phyloP scores from a whole-genome alignment of 2,329 filamentous ascomycete species.

The Phaeosphaeriaceae sp. region DNA sequence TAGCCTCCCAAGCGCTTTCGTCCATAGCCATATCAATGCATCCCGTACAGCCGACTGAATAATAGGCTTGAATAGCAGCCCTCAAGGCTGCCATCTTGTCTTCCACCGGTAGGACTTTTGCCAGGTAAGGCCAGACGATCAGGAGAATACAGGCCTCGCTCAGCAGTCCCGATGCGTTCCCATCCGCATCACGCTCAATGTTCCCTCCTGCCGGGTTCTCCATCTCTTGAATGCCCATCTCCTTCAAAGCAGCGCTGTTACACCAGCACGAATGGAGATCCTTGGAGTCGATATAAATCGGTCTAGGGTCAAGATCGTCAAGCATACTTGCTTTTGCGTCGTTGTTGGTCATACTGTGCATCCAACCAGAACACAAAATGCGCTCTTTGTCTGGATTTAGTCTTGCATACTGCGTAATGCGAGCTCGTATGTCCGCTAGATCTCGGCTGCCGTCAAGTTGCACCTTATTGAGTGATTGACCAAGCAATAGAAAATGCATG shows the following conservation, averaged over 20 bases:
- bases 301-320: slow-evolving; percentile 59
- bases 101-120: slow-evolving; percentile 55
- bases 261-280: slow-evolving; percentile 65
- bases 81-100: slow-evolving; percentile 57
- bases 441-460: slow-evolving; percentile 56
- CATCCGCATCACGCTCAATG: slow-evolving; percentile 58
- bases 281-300: slow-evolving; percentile 65
- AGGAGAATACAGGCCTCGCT: slow-evolving; percentile 62
- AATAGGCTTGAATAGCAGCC: slow-evolving; percentile 59
- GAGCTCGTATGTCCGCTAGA: slow-evolving; percentile 57
- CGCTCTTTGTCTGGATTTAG: slow-evolving; percentile 55
- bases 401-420: slow-evolving; percentile 55
- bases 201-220: slow-evolving; percentile 59
- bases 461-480: slow-evolving; percentile 61
- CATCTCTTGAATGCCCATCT: slow-evolving; percentile 58
- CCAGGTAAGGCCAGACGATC: slow-evolving; percentile 63
- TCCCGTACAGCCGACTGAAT: slow-evolving; percentile 61
- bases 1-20: slow-evolving; percentile 61
- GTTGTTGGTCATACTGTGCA: slow-evolving; percentile 63
- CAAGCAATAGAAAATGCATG: slow-evolving; percentile 64
- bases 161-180: slow-evolving; percentile 59
- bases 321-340: slow-evolving; percentile 59
- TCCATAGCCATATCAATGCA: slow-evolving; percentile 68
- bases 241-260: slow-evolving; percentile 59
- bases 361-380: slow-evolving; percentile 63